phyloP scores from a whole-genome alignment of 768 basidiomycete genomes.

The Fomitopsis pulvina region DNA sequence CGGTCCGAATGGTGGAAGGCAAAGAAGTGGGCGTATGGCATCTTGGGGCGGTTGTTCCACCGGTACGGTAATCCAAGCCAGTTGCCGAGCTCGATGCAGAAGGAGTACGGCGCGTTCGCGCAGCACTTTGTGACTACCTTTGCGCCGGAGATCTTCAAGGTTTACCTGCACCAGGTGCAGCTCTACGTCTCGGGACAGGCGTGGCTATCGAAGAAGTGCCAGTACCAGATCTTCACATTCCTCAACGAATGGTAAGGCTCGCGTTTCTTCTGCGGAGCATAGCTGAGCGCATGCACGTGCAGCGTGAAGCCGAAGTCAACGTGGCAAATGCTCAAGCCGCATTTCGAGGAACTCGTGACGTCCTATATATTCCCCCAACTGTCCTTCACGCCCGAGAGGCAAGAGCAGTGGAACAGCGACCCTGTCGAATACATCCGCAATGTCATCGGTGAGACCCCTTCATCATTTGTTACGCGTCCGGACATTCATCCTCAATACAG shows the following conservation, averaged over 20 bases:
- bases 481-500: constrained; percentile 30
- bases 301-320: constrained; percentile 94
- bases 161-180: constrained; percentile 67
- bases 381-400: constrained; percentile 62
- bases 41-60: constrained; percentile 73
- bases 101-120: constrained; percentile 65
- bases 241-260: constrained; percentile 75
- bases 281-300: neutral
- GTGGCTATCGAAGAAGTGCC: constrained; percentile 80
- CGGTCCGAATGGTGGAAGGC: constrained; percentile 83
- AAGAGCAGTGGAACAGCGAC: constrained; percentile 73
- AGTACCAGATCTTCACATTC: constrained; percentile 79
- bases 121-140: constrained; percentile 71
- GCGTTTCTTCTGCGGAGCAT: neutral
- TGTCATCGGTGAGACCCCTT: constrained; percentile 50
- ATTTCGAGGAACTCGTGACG: constrained; percentile 70
- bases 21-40: constrained; percentile 91
- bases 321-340: constrained; percentile 83
- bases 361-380: constrained; percentile 84
- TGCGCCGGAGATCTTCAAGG: constrained; percentile 83
- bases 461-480: neutral
- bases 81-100: constrained; percentile 64
- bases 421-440: constrained; percentile 77
- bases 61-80: constrained; percentile 88
- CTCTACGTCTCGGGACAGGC: constrained; percentile 65